Conservation (phyloP, 352 stramenopile genomes). For the Aphanomyces euteiches region DNA sequence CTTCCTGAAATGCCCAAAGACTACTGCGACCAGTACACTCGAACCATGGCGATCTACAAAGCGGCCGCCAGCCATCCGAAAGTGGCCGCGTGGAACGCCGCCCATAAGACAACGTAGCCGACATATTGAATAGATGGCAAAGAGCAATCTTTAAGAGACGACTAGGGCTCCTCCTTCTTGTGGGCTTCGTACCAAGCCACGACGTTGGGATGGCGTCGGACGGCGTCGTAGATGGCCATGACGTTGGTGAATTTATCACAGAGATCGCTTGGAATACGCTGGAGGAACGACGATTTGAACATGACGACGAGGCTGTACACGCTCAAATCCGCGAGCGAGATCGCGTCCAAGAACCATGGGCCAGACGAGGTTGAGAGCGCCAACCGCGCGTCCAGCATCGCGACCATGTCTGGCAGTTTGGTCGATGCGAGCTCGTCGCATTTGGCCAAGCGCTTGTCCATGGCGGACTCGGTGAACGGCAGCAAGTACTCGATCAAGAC, state of each 20-base stretch:
- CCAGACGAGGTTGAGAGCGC: background rate
- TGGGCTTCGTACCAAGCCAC: constrained; percentile 6
- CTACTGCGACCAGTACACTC: constrained; percentile 6
- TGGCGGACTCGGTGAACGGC: constrained; percentile 23
- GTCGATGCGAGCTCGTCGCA: constrained; percentile 5
- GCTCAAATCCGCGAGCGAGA: constrained; percentile 51
- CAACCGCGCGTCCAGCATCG: constrained; percentile 15
- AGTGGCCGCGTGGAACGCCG: constrained; percentile 6
- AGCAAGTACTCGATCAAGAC: constrained; percentile 29
- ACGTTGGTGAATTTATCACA: background rate
- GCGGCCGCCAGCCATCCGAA: background rate
- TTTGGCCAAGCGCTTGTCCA: constrained; percentile 19
- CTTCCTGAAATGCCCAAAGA: constrained; percentile 7
- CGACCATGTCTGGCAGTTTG: constrained; percentile 8
- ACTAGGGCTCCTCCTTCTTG: background rate
- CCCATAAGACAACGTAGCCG: background rate
- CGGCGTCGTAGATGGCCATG: constrained; percentile 1
- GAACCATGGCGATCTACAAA: constrained; percentile 5
- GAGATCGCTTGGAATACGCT: constrained; percentile 1
- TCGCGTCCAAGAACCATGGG: constrained; percentile 29
- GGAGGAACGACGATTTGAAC: constrained; percentile 8
- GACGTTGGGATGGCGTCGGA: background rate
- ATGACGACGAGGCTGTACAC: constrained; percentile 34
- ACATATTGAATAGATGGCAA: background rate
- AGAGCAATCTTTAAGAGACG: background rate